Evolutionary conservation across 768 basidiomycete genomes (phyloP).

Genomic region (Sporobolomyces roseus): DNA sequence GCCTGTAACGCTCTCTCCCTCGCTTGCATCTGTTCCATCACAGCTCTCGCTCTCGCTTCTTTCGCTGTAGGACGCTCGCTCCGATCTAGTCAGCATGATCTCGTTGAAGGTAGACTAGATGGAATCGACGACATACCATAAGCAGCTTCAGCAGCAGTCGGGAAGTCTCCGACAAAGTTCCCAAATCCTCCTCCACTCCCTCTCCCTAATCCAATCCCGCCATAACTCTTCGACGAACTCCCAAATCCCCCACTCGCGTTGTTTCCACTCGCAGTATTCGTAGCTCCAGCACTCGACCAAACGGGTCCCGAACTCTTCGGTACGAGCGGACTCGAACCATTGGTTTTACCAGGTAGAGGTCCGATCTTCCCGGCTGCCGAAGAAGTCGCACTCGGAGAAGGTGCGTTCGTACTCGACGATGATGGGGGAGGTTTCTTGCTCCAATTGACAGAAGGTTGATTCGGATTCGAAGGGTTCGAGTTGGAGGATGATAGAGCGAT

Average conservation of each 20-base stretch:
- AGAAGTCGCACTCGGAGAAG: too few species aligned
- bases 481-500: conserved; percentile 13
- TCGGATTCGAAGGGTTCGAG: not conserved
- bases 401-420: not conserved
- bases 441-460: too few species aligned
- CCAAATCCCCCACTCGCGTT: too few species aligned
- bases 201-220: conserved; percentile 62
- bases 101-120: conserved; percentile 18
- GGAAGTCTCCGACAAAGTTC: conserved; percentile 63
- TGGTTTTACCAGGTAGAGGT: not conserved
- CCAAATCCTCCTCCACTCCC: conserved; percentile 53
- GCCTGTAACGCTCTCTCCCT: conserved; percentile 47
- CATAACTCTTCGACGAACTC: conserved; percentile 49
- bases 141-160: conserved; percentile 92
- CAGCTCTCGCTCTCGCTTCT: conserved; percentile 28
- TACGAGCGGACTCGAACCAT: not conserved
- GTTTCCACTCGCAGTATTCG: too few species aligned
- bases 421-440: not conserved
- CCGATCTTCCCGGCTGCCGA: not conserved
- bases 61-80: conserved; percentile 37
- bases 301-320: not conserved
- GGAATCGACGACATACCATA: conserved; percentile 56
- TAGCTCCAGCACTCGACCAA: too few species aligned
- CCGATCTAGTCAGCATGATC: not conserved
- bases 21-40: conserved; percentile 41